These are phyloP conservation scores for Pulveroboletus sp. DNA, from an alignment of 768 basidiomycete genomes.

Conservation along the genomic window DNA sequence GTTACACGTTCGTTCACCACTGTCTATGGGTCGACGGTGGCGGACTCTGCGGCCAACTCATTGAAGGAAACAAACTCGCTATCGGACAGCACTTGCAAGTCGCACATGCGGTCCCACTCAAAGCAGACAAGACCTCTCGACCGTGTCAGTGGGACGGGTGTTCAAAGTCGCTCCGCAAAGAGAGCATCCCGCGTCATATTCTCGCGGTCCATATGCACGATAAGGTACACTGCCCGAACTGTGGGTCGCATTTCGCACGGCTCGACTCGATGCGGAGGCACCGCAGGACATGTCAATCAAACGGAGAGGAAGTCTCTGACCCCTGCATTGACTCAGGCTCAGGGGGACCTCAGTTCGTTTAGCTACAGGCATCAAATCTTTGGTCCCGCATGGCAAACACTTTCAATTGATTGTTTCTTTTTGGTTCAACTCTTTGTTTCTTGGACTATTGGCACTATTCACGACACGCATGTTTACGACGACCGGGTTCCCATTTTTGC, in stretches of 20 bases:
- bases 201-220: constrained; percentile 21
- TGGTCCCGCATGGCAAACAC: background rate
- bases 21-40: constrained; percentile 14
- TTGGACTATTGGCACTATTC: too few relatives aligned
- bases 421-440: too few relatives aligned
- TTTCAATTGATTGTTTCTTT: background rate
- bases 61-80: constrained; percentile 8
- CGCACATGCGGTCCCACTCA: constrained; percentile 7
- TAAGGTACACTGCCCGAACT: constrained; percentile 18
- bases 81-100: constrained; percentile 12
- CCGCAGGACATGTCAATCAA: constrained; percentile 7
- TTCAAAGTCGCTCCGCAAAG: constrained; percentile 17
- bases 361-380: background rate
- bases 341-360: background rate
- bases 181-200: constrained; percentile 27
- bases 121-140: constrained; percentile 4
- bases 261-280: constrained; percentile 26
- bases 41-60: background rate
- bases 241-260: constrained; percentile 22
- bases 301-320: background rate
- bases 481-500: background rate
- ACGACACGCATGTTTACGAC: too few relatives aligned
- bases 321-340: background rate
- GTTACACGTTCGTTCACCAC: background rate
- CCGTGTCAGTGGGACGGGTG: constrained; percentile 20